Evolutionary conservation across 2,329 filamentous ascomycete genomes (phyloP).

Genomic region (Fusarium sublunatum): DNA sequence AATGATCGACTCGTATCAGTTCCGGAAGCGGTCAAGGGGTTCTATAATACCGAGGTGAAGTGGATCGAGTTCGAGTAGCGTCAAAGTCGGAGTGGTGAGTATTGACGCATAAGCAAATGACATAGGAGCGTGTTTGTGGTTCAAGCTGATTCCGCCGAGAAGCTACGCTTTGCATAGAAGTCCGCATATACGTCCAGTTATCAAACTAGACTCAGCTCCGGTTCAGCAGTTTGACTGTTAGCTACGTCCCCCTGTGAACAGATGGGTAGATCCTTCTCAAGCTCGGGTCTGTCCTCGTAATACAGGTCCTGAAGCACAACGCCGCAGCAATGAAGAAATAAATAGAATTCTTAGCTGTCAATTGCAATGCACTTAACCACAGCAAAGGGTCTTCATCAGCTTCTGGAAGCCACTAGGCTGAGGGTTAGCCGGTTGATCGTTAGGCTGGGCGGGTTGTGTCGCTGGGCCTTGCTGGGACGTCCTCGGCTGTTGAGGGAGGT

Average conservation of each 20-base stretch:
- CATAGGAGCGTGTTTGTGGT: slow-evolving; percentile 1
- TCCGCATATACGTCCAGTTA: slow-evolving; percentile 7
- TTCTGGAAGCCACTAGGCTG: slow-evolving; percentile 89
- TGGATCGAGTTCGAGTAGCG: slow-evolving; percentile 30
- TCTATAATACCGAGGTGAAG: slow-evolving; percentile 42
- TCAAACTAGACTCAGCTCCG: slow-evolving; percentile 9
- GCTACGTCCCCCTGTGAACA: slow-evolving; percentile 11
- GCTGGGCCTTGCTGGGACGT: slow-evolving; percentile 70
- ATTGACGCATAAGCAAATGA: slow-evolving; percentile 10
- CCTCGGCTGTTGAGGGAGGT: slow-evolving; percentile 76
- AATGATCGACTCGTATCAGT: slow-evolving; percentile 35
- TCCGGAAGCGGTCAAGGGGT: slow-evolving; percentile 25
- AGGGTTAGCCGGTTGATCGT: slow-evolving; percentile 70
- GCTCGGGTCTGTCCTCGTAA: slow-evolving; percentile 28
- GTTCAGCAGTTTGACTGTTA: slow-evolving; percentile 20
- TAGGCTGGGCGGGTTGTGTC: slow-evolving; percentile 64
- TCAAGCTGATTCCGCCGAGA: slow-evolving; percentile 18
- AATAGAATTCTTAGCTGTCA: slow-evolving; percentile 46
- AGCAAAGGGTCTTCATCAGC: slow-evolving; percentile 92
- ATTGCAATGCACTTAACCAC: slow-evolving; percentile 67
- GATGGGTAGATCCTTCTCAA: slow-evolving; percentile 20
- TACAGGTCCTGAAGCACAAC: slow-evolving; percentile 39
- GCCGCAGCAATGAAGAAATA: slow-evolving; percentile 46
- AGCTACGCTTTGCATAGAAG: slow-evolving; percentile 5
- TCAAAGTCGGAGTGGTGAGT: slow-evolving; percentile 11